Evolutionary conservation across 2,329 filamentous ascomycete genomes (phyloP), one percentile per base, ranked within the genome.

Genomic region (Dothideomycetidae sp.): DNA sequence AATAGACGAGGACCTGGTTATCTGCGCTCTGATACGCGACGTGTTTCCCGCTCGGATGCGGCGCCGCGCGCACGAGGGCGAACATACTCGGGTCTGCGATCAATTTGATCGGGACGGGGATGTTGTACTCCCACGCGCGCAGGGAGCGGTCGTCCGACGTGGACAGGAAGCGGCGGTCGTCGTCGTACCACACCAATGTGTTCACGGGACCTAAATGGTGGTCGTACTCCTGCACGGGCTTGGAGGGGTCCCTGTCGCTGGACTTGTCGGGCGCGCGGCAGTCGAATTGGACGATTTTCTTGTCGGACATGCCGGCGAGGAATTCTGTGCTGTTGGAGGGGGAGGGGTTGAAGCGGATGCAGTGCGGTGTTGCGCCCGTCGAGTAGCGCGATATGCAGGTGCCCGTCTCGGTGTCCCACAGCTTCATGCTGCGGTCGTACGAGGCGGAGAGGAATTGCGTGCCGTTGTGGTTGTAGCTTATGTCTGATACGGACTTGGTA

Each of bases 241-340:
- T 55, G 37, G 50, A 51, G 37, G 51, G 47, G 26, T 54, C 53
- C 10, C 48, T 16, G 14, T 38, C 36, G 5, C 16, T 14, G 13
- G 31, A 29, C 16, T 38, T 38, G 13, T 29, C 18, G 76, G 47
- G 74, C 75, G 5, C 78, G 76, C 92, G 74, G 2, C 78, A 86
- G 59, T 98, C 90, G 59, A 92, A 98, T 55, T 98, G 90, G 29
- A 98, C 71, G 49, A 98, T 98, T 67, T 94, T 94, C 68, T 98
- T 98, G 60, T 98, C 88, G 26, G 83, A 90, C 83, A 96, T 92
- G 51, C 90, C 90, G 1, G 85, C 86, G 39, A 98, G 62, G 59
- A 98, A 98, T 58, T 96, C 88, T 55, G 90, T 80, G 5, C 78
- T 73, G 47, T 79, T 75, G 37, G 81, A 76, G 0, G 70, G 64